Evolutionary conservation across 176 grass and related monocot species (phyloP), one percentile per base, ranked within the genome.

Genomic region (Leersia perrieri): DNA sequence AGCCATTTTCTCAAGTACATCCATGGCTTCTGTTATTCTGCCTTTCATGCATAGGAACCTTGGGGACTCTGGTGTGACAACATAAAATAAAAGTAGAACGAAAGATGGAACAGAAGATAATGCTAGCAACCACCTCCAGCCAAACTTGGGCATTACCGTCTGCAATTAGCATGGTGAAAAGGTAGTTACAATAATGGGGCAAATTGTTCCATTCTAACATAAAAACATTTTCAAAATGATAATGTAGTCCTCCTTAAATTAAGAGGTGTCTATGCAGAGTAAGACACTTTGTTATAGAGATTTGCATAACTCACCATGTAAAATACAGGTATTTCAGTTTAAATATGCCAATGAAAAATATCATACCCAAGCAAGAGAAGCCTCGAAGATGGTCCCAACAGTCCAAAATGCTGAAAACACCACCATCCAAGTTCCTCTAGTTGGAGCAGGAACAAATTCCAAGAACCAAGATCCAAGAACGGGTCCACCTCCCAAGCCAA

Each of bases 371-470:
- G 95, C 95, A 89, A 98, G 64, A 33, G 95, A 98, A 82, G 95
- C 95, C 83, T 98, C 95, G 1, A 98, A 87, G 42, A 98, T 91
- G 32, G 95, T 98, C 40, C 95, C 95, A 42, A 98, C 81, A 65
- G 95, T 98, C 95, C 92, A 98, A 87, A 98, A 98, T 80, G 90
- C 87, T 38, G 90, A 94, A 74, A 98, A 88, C 51, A 91, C 30
- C 33, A 98, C 92, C 95, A 98, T 98, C 95, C 95, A 98, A 61
- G 88, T 93, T 86, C 95, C 95, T 80, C 92, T 87, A 83, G 78
- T 85, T 71, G 95, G 90, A 81, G 95, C 88, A 74, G 95, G 95
- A 83, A 95, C 89, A 75, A 98, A 98, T 85, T 98, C 95, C 84
- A 98, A 77, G 81, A 98, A 98, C 95, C 92, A 98, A 69, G 95